Evolutionary conservation across 23 red algal species (phyloP), one percentile per base, ranked within the genome.

Genomic region (Cyanidiococcus yangmingshanensis): DNA sequence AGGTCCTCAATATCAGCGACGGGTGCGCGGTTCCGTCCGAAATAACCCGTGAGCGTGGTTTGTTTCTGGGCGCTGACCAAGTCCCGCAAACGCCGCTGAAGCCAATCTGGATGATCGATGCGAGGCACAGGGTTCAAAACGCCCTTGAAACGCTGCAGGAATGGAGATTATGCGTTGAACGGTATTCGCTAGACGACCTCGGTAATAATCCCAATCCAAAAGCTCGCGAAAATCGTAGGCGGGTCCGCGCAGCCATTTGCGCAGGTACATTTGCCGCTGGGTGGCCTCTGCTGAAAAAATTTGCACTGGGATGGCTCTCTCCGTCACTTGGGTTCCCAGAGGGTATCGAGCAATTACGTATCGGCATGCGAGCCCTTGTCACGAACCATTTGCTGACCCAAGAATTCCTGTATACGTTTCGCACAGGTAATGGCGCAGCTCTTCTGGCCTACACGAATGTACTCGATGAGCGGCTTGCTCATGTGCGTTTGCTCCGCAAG

Each of bases 201-300:
- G 83, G 68, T 98, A 98, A 80, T 98, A 98, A 75, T 91, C 80
- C 94, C 94, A 98, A 51, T 98, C 94, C 37, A 98, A 41, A 0
- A 98, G 25, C 2, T 83, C 82, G 12, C 88, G 79, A 41, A 98
- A 59, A 18, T 86, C 68, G 31, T 85, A 67, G 31, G 68, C 80
- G 34, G 76, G 77, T 25, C 82, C 68, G 59, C 85, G 83, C 39
- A 85, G 58, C 94, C 94, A 98, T 82, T 84, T 86, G 39, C 32
- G 68, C 75, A 98, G n/a, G 7, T 88, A 75, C 39, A 67, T 63
- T n/a, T 51, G 41, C 18, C 88, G 85, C 15, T 86, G 58, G 41
- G 74, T 40, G 51, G 79, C 36, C 0, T 79, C 81, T 17, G 82
- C 77, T 36, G 81, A 83, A 76, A 98, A 98, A n/a, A 91, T 83